Percentiles rank a stretch among this genome's conserved stretches.
Conservation (phyloP, 371 early-diverging fungal species). For the Entomophthora muscae region DNA sequence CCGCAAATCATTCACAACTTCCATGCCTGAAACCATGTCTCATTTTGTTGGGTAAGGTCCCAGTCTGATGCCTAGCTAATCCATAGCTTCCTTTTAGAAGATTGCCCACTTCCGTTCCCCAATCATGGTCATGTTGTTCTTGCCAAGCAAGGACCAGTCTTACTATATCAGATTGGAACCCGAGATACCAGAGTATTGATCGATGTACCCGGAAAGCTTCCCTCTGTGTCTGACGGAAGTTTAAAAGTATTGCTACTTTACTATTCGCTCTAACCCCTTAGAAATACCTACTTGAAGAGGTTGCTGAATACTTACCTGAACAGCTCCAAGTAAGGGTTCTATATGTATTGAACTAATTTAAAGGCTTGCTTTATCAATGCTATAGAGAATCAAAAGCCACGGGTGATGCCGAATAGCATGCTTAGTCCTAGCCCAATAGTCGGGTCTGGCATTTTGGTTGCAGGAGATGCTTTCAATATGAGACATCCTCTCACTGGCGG, state of each 20-base stretch:
- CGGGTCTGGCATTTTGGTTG: conserved; percentile 47
- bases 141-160: conserved; percentile 67
- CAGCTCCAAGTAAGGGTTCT: conserved; percentile 24
- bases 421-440: conserved; percentile 44
- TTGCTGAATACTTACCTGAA: conserved; percentile 54
- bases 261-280: conserved; percentile 12
- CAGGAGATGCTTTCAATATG: conserved; percentile 92
- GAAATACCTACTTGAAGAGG: conserved; percentile 31
- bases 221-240: conserved; percentile 38
- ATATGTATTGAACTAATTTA: conserved; percentile 1
- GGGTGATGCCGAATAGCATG: conserved; percentile 81
- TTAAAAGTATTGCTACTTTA: conserved; percentile 20
- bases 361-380: conserved; percentile 42
- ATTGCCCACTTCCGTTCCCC: conserved; percentile 55
- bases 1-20: conserved; percentile 45
- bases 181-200: conserved; percentile 80
- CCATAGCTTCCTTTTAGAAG: conserved; percentile 33
- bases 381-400: conserved; percentile 47
- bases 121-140: conserved; percentile 83
- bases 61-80: not conserved
- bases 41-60: conserved; percentile 59
- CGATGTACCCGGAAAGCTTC: conserved; percentile 81
- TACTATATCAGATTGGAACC: conserved; percentile 83
- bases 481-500: conserved; percentile 82
- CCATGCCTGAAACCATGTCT: conserved; percentile 32